A percentile compares a stretch with the other conserved stretches of the same genome.
Conservation (phyloP, 2,329 filamentous ascomycete species). For the Trichoderma pleuroti region DNA sequence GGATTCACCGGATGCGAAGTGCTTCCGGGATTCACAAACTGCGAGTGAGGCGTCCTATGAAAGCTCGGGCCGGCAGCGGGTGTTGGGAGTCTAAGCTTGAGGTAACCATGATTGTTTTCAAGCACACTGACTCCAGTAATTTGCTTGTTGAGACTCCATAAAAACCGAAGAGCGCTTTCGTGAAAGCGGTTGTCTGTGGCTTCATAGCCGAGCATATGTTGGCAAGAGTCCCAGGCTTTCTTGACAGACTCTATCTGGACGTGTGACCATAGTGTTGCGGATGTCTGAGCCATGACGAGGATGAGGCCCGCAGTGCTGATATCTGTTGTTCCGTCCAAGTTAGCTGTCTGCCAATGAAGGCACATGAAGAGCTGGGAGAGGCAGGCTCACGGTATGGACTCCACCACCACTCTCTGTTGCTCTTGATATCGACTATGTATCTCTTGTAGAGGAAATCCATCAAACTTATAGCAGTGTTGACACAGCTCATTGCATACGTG, state of each 20-base stretch:
- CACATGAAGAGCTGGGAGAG: not conserved
- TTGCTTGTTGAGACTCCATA: constrained; percentile 12
- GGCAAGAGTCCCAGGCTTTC: not conserved
- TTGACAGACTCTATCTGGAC: constrained; percentile 14
- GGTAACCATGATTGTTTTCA: not conserved
- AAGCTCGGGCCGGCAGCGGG: not conserved
- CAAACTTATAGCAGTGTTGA: constrained; percentile 29
- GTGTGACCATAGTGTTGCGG: not conserved
- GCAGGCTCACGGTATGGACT: not conserved
- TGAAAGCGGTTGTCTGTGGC: constrained; percentile 1
- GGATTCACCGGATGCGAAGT: not conserved
- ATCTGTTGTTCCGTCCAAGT: constrained; percentile 14
- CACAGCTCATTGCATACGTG: constrained; percentile 32
- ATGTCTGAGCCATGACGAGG: constrained; percentile 21
- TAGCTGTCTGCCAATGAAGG: not conserved
- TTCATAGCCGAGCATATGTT: constrained; percentile 5
- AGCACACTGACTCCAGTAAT: not conserved
- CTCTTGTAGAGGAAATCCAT: constrained; percentile 27
- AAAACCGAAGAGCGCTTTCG: constrained; percentile 1
- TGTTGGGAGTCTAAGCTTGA: not conserved
- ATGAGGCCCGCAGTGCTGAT: constrained; percentile 22
- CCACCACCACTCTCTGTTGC: constrained; percentile 36
- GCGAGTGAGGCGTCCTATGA: not conserved
- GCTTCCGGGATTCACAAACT: not conserved
- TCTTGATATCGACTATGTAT: constrained; percentile 21